Conservation (phyloP, 192 early-diverging fungal species). For the Rhizophagus prolifer region DNA sequence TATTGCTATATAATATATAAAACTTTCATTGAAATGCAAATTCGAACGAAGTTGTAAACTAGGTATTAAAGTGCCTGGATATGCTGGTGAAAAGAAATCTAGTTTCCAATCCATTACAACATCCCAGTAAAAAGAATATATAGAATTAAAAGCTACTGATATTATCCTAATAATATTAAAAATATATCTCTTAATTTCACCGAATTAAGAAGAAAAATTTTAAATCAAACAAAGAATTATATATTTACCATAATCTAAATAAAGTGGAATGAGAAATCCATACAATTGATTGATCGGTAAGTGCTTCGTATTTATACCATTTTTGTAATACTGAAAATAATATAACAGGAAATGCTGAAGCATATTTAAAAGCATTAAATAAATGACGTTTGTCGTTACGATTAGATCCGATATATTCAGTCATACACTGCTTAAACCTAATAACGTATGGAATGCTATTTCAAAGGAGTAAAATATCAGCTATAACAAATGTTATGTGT, state of each 20-base stretch:
- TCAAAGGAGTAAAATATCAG: neutral
- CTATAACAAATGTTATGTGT: neutral
- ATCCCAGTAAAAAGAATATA: slow-evolving; percentile 97
- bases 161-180: slow-evolving; percentile 44
- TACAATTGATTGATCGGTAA: slow-evolving; percentile 20
- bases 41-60: slow-evolving; percentile 58
- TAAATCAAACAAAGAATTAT: neutral
- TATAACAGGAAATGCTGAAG: slow-evolving; percentile 79
- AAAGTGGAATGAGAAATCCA: slow-evolving; percentile 32
- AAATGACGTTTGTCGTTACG: slow-evolving; percentile 64
- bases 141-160: slow-evolving; percentile 79
- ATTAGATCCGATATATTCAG: slow-evolving; percentile 65
- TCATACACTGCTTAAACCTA: slow-evolving; percentile 75
- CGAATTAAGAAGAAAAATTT: slow-evolving; percentile 25
- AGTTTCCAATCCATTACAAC: slow-evolving; percentile 89
- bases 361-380: slow-evolving; percentile 92
- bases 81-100: slow-evolving; percentile 33
- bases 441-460: slow-evolving; percentile 76
- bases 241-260: slow-evolving; percentile 43
- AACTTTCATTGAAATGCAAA: slow-evolving; percentile 62
- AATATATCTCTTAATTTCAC: neutral
- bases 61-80: slow-evolving; percentile 22
- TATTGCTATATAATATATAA: slow-evolving; percentile 80
- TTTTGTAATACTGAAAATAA: slow-evolving; percentile 53
- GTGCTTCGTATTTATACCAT: slow-evolving; percentile 34